Evolutionary conservation across 208 protist species (phyloP), one percentile per base, ranked within the genome.

Genomic region (Trypanosoma cruzi): DNA sequence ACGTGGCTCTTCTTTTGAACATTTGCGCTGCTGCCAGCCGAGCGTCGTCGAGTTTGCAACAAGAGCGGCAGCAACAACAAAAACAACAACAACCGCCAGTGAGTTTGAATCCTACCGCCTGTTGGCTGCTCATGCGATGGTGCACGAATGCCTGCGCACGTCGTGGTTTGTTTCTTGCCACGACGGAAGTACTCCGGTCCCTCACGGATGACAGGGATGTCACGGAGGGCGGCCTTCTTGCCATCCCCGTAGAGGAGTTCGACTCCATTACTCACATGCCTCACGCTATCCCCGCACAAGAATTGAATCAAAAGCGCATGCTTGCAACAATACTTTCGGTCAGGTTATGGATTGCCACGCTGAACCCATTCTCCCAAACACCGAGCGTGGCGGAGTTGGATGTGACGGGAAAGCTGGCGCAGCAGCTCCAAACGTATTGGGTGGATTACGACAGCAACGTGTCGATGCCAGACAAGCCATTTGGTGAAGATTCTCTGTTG

Each of bases 401-500:
- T 65, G 18, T 59, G 4, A 36, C 4, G n/a, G 66, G 34, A 4
- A 62, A 58, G 60, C 2, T 79, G 7, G 44, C 46, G 28, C 54
- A 56, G 10, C 73, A 79, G 46, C 3, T 79, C 2, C 34, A 49
- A 42, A 42, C 32, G 2, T 64, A 61, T 37, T 64, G 63, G 62
- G 18, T 55, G 34, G 53, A 70, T 53, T 48, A 44, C 52, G 36
- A 65, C 18, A 20, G 24, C 10, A 31, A 26, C 16, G 59, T 20
- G 13, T 29, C 13, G 16, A 7, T 48, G 11, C n/a, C 60, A n/a
- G 14, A 40, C 40, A 4, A 44, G 20, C 42, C 53, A 20, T 90
- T 82, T 59, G 82, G 73, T 8, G 87, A 93, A 29, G 84, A 86
- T 10, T 89, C 87, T 2, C 69, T 85, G 8, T 52, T 90, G 1